phyloP scores from a whole-genome alignment of 2,329 filamentous ascomycete genomes.

The Fusarium sp. region DNA sequence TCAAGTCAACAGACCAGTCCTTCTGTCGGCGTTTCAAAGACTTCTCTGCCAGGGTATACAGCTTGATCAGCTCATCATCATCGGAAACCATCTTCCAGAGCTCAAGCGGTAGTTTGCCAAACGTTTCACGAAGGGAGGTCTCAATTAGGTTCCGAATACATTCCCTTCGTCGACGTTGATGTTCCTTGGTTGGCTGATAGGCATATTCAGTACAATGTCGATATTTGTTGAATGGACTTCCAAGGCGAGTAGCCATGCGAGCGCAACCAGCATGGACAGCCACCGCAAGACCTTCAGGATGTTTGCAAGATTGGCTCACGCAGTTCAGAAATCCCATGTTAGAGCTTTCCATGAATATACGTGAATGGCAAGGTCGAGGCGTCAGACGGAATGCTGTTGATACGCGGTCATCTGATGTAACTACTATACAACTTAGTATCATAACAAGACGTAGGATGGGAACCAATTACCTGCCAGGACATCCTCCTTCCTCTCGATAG shows the following conservation, averaged over 20 bases:
- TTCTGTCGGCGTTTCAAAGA: not conserved
- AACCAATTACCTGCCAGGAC: not conserved
- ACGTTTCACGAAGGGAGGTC: not conserved
- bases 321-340: not conserved
- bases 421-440: not conserved
- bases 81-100: slow-evolving; percentile 10
- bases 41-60: slow-evolving; percentile 6
- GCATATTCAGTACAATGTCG: not conserved
- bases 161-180: not conserved
- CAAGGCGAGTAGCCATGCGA: not conserved
- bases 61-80: slow-evolving; percentile 1
- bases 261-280: slow-evolving; percentile 11
- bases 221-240: not conserved
- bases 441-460: rapidly evolving
- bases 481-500: not conserved
- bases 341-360: not conserved
- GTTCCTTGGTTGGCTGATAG: not conserved
- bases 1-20: not conserved
- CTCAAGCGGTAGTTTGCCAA: slow-evolving; percentile 11
- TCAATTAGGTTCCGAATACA: not conserved
- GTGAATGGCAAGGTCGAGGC: not conserved
- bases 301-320: not conserved
- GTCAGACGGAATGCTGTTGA: not conserved
- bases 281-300: not conserved
- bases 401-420: not conserved